Evolutionary conservation across 2,329 filamentous ascomycete genomes (phyloP).

Genomic region (Colletotrichum tropicicola): DNA sequence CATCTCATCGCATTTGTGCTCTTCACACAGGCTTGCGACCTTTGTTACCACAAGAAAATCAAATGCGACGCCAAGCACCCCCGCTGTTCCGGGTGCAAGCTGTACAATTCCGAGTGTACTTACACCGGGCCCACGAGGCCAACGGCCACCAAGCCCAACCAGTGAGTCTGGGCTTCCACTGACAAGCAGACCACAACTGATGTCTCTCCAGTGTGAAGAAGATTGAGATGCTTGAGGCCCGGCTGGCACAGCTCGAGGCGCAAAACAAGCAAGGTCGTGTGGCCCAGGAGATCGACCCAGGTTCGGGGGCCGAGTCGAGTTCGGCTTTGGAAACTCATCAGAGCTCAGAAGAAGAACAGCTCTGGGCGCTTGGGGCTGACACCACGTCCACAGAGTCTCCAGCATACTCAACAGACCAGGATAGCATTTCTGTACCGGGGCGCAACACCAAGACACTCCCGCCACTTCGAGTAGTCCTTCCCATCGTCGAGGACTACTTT

Average conservation of each 20-base stretch:
- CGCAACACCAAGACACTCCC: conserved; percentile 16
- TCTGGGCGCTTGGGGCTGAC: background rate
- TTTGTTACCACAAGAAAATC: conserved; percentile 27
- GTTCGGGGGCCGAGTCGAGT: background rate
- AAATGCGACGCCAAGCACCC: conserved; percentile 23
- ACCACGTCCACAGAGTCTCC: background rate
- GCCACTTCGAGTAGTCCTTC: conserved; percentile 30
- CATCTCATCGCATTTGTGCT: background rate
- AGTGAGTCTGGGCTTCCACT: background rate
- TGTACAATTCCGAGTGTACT: conserved; percentile 24
- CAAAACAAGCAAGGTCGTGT: background rate
- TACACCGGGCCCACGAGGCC: conserved; percentile 15
- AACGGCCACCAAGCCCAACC: background rate
- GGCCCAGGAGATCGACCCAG: background rate
- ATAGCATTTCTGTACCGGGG: background rate
- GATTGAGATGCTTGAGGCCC: conserved; percentile 16
- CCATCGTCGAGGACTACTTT: conserved; percentile 33
- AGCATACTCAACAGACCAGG: background rate
- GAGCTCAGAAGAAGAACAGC: background rate
- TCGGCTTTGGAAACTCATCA: background rate
- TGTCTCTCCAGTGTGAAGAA: background rate
- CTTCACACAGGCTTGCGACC: conserved; percentile 15
- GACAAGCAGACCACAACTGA: background rate
- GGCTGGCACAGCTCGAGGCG: conserved; percentile 6
- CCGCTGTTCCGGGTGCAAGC: conserved; percentile 19